Evolutionary conservation across 129 eudicot species (phyloP).

Genomic region (Helianthus tuberosus): DNA sequence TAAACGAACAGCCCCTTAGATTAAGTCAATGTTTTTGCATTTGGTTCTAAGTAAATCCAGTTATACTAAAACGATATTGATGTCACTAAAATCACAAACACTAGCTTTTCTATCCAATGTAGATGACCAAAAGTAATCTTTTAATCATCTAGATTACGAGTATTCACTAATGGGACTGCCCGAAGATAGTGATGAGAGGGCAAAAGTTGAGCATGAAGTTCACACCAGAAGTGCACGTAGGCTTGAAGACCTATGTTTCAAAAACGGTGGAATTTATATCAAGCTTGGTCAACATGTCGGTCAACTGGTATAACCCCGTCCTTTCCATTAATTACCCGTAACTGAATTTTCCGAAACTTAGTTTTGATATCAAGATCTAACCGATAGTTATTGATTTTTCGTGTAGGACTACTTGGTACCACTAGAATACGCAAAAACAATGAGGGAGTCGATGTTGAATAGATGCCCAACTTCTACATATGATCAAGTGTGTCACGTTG

Average conservation of each 20-base stretch:
- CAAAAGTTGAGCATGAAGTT: slow-evolving; percentile 73
- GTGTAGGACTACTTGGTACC: slow-evolving; percentile 88
- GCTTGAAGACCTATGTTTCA: slow-evolving; percentile 88
- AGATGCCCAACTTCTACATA: slow-evolving; percentile 90
- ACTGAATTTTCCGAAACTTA: slow-evolving; percentile 12
- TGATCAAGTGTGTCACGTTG: slow-evolving; percentile 81
- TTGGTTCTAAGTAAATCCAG: too few relatives aligned
- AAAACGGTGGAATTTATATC: slow-evolving; percentile 94
- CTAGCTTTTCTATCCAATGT: background rate
- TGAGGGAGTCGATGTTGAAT: slow-evolving; percentile 93
- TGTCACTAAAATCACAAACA: background rate
- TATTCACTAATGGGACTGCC: slow-evolving; percentile 80
- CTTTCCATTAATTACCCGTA: slow-evolving; percentile 3
- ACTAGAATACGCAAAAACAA: slow-evolving; percentile 68
- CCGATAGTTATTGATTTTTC: slow-evolving; percentile 10
- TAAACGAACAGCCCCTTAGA: too few relatives aligned
- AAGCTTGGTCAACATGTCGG: slow-evolving; percentile 96
- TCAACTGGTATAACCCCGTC: slow-evolving; percentile 68
- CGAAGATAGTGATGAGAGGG: slow-evolving; percentile 75
- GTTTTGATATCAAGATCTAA: slow-evolving; percentile 2
- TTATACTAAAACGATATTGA: too few relatives aligned
- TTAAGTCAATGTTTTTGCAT: too few relatives aligned
- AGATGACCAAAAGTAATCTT: slow-evolving; percentile 4
- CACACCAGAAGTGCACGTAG: slow-evolving; percentile 76
- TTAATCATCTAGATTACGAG: slow-evolving; percentile 60